Evolutionary conservation across 192 early-diverging fungal genomes (phyloP).

Genomic region (Martensiomyces pterosporus): DNA sequence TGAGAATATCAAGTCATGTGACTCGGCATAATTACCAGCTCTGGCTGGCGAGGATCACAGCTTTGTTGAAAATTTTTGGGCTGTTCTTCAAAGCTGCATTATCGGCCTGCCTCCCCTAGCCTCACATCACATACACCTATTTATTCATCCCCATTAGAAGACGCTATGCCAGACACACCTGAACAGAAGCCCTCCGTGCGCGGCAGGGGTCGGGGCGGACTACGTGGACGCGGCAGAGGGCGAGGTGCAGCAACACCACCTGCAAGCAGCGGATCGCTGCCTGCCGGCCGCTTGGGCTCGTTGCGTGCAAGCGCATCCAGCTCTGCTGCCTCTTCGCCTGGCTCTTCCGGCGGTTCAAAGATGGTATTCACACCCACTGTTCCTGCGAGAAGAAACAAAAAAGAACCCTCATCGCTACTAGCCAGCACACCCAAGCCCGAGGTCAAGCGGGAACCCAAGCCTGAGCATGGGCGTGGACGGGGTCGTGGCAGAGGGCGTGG

Average conservation of each 20-base stretch:
- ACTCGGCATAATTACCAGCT: too few relatives aligned
- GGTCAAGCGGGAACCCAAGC: not conserved
- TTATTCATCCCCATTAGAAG: too few relatives aligned
- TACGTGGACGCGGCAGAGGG: conserved; percentile 6
- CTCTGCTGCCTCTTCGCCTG: not conserved
- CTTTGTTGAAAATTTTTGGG: too few relatives aligned
- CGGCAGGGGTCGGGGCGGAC: not conserved
- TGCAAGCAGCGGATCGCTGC: conserved; percentile 1
- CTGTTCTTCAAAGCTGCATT: too few relatives aligned
- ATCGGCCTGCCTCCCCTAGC: too few relatives aligned
- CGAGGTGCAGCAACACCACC: conserved; percentile 1
- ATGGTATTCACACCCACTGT: conserved; percentile 28
- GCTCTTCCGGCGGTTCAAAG: conserved; percentile 1
- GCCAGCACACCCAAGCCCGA: conserved; percentile 5
- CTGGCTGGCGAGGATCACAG: too few relatives aligned
- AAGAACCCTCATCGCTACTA: conserved; percentile 15
- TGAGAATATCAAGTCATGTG: too few relatives aligned
- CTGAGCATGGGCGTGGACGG: conserved; percentile 5
- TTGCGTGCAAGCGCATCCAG: conserved; percentile 6
- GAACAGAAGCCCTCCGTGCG: not conserved
- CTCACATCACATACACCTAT: too few relatives aligned
- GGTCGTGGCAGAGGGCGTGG: conserved; percentile 6
- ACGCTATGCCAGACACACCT: too few relatives aligned
- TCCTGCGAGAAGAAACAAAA: conserved; percentile 26
- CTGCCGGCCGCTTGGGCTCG: conserved; percentile 16